Evolutionary conservation across 1,139 yeast species (phyloP), one percentile per base, ranked within the genome.

Genomic region (Sugiyamaella paludigena): DNA sequence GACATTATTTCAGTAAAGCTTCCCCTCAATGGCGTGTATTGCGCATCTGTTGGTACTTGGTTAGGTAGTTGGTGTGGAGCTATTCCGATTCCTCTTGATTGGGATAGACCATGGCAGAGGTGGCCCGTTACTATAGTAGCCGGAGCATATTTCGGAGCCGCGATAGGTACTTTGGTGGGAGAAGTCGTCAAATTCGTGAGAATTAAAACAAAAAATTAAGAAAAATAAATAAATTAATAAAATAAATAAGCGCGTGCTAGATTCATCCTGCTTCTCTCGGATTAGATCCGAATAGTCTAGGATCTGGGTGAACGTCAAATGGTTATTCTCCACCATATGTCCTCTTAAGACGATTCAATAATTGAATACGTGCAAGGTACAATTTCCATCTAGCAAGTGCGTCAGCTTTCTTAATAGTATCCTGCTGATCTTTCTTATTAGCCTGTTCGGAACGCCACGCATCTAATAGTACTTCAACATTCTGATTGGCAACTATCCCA

Each of bases 21-120:
- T 32, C 72, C 68, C 11, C 55, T 64, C 43, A 63, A 60, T 40
- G 62, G 62, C 28, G 62, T 59, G 12, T 65, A 60, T 43, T 65
- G 65, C 7, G 76, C 75, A 52, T 67, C 78, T 6, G 63, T 80
- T 9, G 77, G 82, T 35, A 76, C 83, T 0, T 70, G 83, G 37
- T 59, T 84, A 7, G 96, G 96, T 1, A 81, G 94, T 8, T 92
- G 98, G 98, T 60, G 88, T 2, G 97, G 98, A 9, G 96, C 94
- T 4, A 70, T 87, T 36, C 98, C 96, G 1, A 89, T 92, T 52
- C 97, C 98, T 0, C 75, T 92, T 51, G 98, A 92, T 67, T 92
- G 98, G 98, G 98, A 92, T 66, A 76, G 98, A 58, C 89, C 86
- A 28, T 92, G 98, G 98, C 98, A 92, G 68, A 78, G 75, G 51